Conservation (phyloP, 2,329 filamentous ascomycete genomes). For the Penicillium corylophilum region DNA sequence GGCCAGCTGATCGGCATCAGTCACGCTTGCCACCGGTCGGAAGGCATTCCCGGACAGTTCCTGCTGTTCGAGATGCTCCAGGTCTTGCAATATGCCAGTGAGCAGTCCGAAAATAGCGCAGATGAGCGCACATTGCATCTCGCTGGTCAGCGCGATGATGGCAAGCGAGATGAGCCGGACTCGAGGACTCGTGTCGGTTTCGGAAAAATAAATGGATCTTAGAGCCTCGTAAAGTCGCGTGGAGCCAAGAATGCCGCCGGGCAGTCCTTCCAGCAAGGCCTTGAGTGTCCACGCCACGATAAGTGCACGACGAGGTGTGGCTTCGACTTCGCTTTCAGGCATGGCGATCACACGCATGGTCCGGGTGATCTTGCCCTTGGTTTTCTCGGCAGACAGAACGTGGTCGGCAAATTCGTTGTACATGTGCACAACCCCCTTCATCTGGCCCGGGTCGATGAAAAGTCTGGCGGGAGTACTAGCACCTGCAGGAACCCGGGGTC, state of each 20-base stretch:
- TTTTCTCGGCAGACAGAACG: conserved; percentile 37
- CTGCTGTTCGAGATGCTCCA: conserved; percentile 20
- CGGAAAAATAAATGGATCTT: conserved; percentile 28
- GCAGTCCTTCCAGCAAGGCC: conserved; percentile 37
- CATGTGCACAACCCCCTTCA: conserved; percentile 32
- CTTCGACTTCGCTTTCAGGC: conserved; percentile 25
- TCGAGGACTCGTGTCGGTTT: conserved; percentile 22
- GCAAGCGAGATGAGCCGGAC: conserved; percentile 39
- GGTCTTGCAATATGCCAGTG: conserved; percentile 31
- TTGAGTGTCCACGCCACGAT: conserved; percentile 38
- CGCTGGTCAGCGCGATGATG: conserved; percentile 36
- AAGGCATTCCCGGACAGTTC: conserved; percentile 14
- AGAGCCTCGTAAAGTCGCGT: conserved; percentile 33
- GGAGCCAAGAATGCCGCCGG: conserved; percentile 41
- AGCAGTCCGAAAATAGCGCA: conserved; percentile 43
- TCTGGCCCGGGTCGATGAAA: conserved; percentile 38
- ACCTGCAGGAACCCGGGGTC: conserved; percentile 17
- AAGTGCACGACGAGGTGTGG: conserved; percentile 25
- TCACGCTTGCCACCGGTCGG: conserved; percentile 22
- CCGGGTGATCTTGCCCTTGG: conserved; percentile 33
- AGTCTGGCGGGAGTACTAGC: conserved; percentile 28
- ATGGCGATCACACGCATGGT: conserved; percentile 36
- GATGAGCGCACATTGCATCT: conserved; percentile 42
- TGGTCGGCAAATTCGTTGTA: conserved; percentile 44
- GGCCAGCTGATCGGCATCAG: conserved; percentile 30